These are phyloP conservation scores for Phytopythium boreale DNA, from an alignment of 352 stramenopile species.

Conservation along the genomic window DNA sequence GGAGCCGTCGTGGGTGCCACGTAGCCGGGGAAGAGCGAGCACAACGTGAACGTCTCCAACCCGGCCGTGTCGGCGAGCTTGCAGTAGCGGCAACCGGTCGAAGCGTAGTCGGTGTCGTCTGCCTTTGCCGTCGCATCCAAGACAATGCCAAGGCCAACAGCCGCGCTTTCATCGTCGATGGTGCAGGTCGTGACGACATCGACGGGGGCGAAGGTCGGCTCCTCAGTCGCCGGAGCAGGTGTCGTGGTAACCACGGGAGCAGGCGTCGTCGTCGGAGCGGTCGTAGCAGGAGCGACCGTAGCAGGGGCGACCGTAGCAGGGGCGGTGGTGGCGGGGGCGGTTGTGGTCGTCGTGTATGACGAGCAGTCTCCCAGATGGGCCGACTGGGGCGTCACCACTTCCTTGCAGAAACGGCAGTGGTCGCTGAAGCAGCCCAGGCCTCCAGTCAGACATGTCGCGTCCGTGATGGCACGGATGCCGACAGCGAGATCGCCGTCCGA, in stretches of 20 bases:
- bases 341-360: neutral
- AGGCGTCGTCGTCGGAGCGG: neutral
- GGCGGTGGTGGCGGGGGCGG: neutral
- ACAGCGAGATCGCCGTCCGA: constrained; percentile 3
- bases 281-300: neutral
- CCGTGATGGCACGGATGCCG: constrained; percentile 26
- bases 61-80: neutral
- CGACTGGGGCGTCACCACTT: constrained; percentile 26
- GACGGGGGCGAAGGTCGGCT: neutral
- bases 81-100: constrained; percentile 3
- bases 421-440: constrained; percentile 33
- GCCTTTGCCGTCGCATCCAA: neutral
- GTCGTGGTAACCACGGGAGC: neutral
- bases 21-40: constrained; percentile 5
- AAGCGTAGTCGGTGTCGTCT: neutral
- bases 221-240: neutral
- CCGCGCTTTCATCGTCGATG: neutral
- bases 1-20: constrained; percentile 18
- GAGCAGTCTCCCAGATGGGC: constrained; percentile 24
- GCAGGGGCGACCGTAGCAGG: constrained; percentile 2
- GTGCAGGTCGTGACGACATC: neutral
- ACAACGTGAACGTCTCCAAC: neutral
- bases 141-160: neutral
- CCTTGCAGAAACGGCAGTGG: constrained; percentile 41
- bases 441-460: constrained; percentile 19